phyloP scores from a whole-genome alignment of 495 filamentous ascomycete genomes.

The Penicillium malachiteum region DNA sequence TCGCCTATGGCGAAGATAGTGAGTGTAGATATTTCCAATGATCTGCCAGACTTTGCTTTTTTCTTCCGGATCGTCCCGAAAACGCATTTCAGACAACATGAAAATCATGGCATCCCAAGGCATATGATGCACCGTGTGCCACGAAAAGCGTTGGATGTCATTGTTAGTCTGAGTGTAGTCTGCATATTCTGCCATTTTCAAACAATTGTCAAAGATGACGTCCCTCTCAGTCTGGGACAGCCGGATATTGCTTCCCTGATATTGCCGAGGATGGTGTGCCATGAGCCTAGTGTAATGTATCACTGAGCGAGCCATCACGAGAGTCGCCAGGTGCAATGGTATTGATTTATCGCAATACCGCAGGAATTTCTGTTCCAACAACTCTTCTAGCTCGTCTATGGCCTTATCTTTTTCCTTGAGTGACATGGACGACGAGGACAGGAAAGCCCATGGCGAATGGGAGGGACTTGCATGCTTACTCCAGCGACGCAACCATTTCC shows the following conservation, averaged over 20 bases:
- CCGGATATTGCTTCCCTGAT: constrained; percentile 21
- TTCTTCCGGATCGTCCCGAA: constrained; percentile 26
- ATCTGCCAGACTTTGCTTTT: constrained; percentile 34
- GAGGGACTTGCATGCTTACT: constrained; percentile 19
- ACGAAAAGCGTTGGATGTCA: constrained; percentile 30
- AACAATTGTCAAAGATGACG: constrained; percentile 35
- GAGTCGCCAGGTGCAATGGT: constrained; percentile 57
- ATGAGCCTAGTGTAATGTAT: constrained; percentile 34
- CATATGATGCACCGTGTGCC: constrained; percentile 40
- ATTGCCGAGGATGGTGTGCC: constrained; percentile 45
- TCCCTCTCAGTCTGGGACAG: constrained; percentile 38
- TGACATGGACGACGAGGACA: constrained; percentile 32
- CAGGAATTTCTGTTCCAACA: constrained; percentile 47
- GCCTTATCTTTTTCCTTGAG: constrained; percentile 48
- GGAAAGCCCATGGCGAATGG: constrained; percentile 33
- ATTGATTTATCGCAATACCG: constrained; percentile 59
- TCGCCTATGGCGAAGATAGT: constrained; percentile 23
- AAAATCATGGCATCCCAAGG: constrained; percentile 45
- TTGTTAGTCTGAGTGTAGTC: constrained; percentile 24
- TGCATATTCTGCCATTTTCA: constrained; percentile 39
- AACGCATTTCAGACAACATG: constrained; percentile 40
- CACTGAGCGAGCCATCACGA: constrained; percentile 41
- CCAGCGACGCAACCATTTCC: constrained; percentile 41
- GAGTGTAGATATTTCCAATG: constrained; percentile 29
- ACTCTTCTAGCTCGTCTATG: constrained; percentile 35